Percentiles rank a stretch among this genome's conserved stretches.
Evolutionary conservation across 495 filamentous ascomycete genomes (phyloP).

Genomic region (Daldinia loculata): DNA sequence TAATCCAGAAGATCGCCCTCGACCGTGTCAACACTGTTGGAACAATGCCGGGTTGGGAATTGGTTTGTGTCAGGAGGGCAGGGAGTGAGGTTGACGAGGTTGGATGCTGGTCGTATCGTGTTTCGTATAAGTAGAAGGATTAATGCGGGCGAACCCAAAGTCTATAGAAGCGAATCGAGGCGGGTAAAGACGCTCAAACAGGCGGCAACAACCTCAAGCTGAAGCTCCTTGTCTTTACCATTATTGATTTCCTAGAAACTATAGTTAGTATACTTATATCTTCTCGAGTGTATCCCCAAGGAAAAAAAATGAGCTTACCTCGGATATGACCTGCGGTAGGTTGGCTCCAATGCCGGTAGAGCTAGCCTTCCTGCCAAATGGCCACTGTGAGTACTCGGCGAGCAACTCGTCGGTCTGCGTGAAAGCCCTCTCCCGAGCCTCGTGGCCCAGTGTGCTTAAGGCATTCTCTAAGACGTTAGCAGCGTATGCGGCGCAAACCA

Average conservation of each 20-base stretch:
- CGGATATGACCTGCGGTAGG: slow-evolving; percentile 83
- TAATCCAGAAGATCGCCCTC: slow-evolving; percentile 25
- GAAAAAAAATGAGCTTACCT: slow-evolving; percentile 54
- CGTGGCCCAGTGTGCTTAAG: slow-evolving; percentile 90
- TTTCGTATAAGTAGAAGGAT: slow-evolving; percentile 25
- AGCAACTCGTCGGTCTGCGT: slow-evolving; percentile 96
- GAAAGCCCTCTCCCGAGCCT: slow-evolving; percentile 91
- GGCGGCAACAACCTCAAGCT: slow-evolving; percentile 95
- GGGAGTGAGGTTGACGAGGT: slow-evolving; percentile 14
- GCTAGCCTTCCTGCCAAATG: slow-evolving; percentile 82
- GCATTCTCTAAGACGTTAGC: slow-evolving; percentile 98
- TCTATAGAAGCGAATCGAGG: slow-evolving; percentile 89
- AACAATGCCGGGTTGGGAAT: slow-evolving; percentile 2
- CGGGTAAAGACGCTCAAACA: slow-evolving; percentile 96
- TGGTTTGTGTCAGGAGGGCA: slow-evolving; percentile 11
- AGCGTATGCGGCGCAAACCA: slow-evolving; percentile 98
- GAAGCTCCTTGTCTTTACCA: slow-evolving; percentile 89
- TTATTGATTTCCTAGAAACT: slow-evolving; percentile 72
- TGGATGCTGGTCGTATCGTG: slow-evolving; percentile 23
- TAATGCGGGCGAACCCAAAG: background rate
- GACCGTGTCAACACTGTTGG: slow-evolving; percentile 1
- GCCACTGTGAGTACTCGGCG: slow-evolving; percentile 96
- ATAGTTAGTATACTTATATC: slow-evolving; percentile 10
- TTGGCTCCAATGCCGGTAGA: slow-evolving; percentile 91
- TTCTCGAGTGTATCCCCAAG: background rate